Evolutionary conservation across 2,329 filamentous ascomycete genomes (phyloP), one percentile per base, ranked within the genome.

Genomic region (Alternaria solani): DNA sequence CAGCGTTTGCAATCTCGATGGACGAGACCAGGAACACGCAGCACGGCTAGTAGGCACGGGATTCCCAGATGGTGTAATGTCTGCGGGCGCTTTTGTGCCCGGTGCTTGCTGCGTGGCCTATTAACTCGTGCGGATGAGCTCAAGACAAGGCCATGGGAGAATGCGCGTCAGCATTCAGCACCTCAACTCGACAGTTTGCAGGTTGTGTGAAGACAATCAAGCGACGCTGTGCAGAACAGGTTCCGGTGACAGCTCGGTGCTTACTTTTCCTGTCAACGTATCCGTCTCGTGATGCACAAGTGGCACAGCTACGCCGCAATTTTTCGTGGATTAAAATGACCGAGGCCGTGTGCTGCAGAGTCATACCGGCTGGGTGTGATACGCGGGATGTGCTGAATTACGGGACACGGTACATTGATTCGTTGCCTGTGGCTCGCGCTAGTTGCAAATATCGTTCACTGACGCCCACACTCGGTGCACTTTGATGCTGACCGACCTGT

Each of bases 241-340:
- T 32, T 55, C 39, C 63, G 61, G 62, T 52, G 48, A 51, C 62
- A 62, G 57, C 51, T 59, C 62, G 64, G 67, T 66, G 67, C 71
- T 74, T 67, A 67, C 68, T 59, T 58, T 57, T 56, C 57, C 57
- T 26, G 55, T 52, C 57, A 46, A 47, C 53, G 30, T 42, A 25
- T 61, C 59, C 60, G 68, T 73, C 67, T 72, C 61, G 72, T 75
- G 73, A 75, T 72, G 68, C 67, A 72, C 67, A 69, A 60, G 62
- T 64, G 38, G 62, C 59, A 68, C 66, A 49, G 62, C 61, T 63
- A 59, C 58, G 60, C 64, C 59, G 61, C 61, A 69, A 64, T 62
- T 58, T 65, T 62, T 66, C 61, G 63, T 52, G 41, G 38, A 59
- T 49, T 38, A 57, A 63, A 63, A 54, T 46, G 61, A 64, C 65